A percentile compares a stretch with the other conserved stretches of the same genome.
Conservation (phyloP, 2,329 filamentous ascomycete species). For the Lachnellula subtilissima region DNA sequence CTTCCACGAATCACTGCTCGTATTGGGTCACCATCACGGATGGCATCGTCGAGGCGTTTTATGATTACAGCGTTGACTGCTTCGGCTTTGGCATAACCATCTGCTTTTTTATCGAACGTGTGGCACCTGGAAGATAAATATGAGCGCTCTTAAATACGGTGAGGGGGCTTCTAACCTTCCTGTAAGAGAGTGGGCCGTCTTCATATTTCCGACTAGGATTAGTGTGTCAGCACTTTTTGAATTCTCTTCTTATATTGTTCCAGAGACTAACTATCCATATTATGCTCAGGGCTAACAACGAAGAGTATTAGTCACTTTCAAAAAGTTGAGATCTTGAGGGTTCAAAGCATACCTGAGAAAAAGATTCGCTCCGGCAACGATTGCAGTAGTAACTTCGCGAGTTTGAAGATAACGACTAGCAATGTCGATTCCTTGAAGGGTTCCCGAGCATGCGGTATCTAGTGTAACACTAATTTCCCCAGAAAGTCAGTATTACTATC, state of each 20-base stretch:
- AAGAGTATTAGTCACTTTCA: conserved; percentile 3
- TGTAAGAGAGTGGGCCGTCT: conserved; percentile 2
- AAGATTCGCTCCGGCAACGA: conserved; percentile 28
- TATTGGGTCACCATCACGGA: conserved; percentile 39
- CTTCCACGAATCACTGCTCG: conserved; percentile 38
- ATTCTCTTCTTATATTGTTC: background rate
- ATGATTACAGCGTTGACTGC: conserved; percentile 38
- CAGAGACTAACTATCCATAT: conserved; percentile 4
- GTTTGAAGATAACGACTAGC: conserved; percentile 44
- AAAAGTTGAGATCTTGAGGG: conserved; percentile 4
- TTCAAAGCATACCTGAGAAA: conserved; percentile 9
- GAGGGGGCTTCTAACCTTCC: conserved; percentile 1
- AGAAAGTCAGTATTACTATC: conserved; percentile 26
- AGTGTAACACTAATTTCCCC: conserved; percentile 43
- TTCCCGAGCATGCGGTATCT: conserved; percentile 54
- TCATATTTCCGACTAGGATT: conserved; percentile 1
- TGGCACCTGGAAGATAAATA: background rate
- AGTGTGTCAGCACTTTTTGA: background rate
- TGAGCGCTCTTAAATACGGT: too few relatives aligned
- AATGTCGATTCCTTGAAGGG: conserved; percentile 49
- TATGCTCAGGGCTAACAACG: conserved; percentile 8
- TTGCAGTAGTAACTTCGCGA: conserved; percentile 35
- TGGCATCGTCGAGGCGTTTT: conserved; percentile 37
- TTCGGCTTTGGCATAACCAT: conserved; percentile 43
- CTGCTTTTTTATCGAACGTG: conserved; percentile 14